Evolutionary conservation across 2,329 filamentous ascomycete species (phyloP).

Genomic region (Claviceps digitariae): DNA sequence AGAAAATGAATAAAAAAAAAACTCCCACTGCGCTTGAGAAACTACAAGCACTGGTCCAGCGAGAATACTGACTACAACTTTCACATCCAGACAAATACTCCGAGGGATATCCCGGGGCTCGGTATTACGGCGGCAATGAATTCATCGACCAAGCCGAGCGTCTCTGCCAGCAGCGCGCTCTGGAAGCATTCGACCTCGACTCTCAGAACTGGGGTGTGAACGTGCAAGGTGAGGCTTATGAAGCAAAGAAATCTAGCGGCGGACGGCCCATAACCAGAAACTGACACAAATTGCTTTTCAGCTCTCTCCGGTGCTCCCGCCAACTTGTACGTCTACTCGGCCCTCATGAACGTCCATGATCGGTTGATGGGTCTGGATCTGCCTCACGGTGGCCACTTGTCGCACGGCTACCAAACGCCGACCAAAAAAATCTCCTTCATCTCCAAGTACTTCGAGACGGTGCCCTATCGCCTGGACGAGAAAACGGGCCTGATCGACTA

Average conservation of each 20-base stretch:
- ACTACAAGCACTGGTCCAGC: no score
- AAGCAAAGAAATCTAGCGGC: background rate
- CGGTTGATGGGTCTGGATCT: slow-evolving; percentile 94
- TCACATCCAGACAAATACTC: slow-evolving; percentile 92
- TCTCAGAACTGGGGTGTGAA: slow-evolving; percentile 92
- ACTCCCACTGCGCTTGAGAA: no score
- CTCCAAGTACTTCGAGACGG: slow-evolving; percentile 97
- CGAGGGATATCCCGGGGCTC: slow-evolving; percentile 89
- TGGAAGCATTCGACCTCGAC: slow-evolving; percentile 76
- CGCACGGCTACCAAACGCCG: slow-evolving; percentile 93
- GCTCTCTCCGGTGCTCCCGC: slow-evolving; percentile 62
- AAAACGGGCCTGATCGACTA: slow-evolving; percentile 92
- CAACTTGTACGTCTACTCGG: slow-evolving; percentile 91
- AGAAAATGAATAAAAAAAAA: background rate
- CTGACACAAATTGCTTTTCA: slow-evolving; percentile 18
- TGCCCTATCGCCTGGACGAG: slow-evolving; percentile 87
- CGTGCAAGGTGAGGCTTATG: slow-evolving; percentile 59
- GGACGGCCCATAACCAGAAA: background rate
- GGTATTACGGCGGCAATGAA: slow-evolving; percentile 95
- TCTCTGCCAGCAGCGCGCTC: slow-evolving; percentile 77
- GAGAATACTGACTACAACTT: no score
- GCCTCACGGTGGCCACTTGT: slow-evolving; percentile 89
- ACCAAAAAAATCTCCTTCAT: slow-evolving; percentile 93
- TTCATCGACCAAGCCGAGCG: slow-evolving; percentile 86
- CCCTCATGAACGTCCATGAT: slow-evolving; percentile 83